Evolutionary conservation across 495 filamentous ascomycete genomes (phyloP).

Genomic region (Hyaloscypha finlandica): DNA sequence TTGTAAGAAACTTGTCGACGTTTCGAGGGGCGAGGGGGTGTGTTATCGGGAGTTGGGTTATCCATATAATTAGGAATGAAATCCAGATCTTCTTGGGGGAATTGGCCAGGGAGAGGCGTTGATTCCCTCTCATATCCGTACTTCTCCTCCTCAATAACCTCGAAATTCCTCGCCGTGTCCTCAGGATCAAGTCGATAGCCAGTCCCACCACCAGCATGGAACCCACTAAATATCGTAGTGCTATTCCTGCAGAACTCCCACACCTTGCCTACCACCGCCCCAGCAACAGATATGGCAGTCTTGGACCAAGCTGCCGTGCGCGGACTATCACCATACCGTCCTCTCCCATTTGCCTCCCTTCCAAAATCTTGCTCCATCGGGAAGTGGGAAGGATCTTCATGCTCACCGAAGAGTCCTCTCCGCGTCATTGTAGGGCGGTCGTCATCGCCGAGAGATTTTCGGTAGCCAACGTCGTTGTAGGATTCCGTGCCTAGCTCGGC

Average conservation of each 20-base stretch:
- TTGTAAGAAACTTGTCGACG: constrained; percentile 50
- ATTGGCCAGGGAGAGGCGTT: constrained; percentile 46
- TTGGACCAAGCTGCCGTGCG: constrained; percentile 45
- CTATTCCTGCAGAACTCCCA: constrained; percentile 73
- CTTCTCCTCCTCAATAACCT: constrained; percentile 12
- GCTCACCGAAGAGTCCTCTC: constrained; percentile 23
- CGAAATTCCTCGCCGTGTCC: constrained; percentile 12
- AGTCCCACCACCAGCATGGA: constrained; percentile 79
- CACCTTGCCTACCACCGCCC: constrained; percentile 70
- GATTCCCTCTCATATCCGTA: constrained; percentile 8
- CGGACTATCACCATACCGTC: constrained; percentile 18
- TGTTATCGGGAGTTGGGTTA: constrained; percentile 41
- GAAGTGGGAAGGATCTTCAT: constrained; percentile 27
- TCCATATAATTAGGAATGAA: constrained; percentile 40
- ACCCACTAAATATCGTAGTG: constrained; percentile 71
- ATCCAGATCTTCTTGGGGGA: constrained; percentile 38
- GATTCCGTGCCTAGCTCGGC: constrained; percentile 52
- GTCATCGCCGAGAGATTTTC: constrained; percentile 47
- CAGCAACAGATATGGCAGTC: constrained; percentile 45
- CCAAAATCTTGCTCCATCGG: constrained; percentile 34
- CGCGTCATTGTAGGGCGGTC: constrained; percentile 33
- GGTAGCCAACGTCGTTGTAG: constrained; percentile 57
- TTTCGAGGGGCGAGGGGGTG: constrained; percentile 51
- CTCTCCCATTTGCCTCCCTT: constrained; percentile 27
- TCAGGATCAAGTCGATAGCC: constrained; percentile 53